These are phyloP conservation scores for Candida quercuum DNA, from an alignment of 805 yeast genomes.

Conservation along the genomic window DNA sequence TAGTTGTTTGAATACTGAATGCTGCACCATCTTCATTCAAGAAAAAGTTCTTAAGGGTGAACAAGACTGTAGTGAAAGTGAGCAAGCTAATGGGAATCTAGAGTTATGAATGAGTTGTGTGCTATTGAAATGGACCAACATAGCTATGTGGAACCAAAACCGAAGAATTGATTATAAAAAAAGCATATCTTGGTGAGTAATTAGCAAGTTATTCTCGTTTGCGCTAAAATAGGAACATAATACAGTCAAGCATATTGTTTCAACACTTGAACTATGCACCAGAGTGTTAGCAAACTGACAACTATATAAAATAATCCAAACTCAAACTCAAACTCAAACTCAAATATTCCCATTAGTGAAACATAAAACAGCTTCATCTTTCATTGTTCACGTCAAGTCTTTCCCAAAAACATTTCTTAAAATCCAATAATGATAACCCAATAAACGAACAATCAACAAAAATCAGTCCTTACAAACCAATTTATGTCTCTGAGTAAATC, in stretches of 20 bases:
- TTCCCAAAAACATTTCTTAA: too few relatives aligned
- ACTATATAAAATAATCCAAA: conserved; percentile 6
- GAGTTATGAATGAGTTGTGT: conserved; percentile 27
- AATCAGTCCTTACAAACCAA: background rate
- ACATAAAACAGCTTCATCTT: background rate
- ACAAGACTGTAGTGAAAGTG: too few relatives aligned
- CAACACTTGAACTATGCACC: conserved; percentile 52
- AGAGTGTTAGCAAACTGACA: conserved; percentile 85
- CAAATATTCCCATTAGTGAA: background rate
- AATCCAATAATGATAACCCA: too few relatives aligned
- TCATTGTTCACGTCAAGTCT: too few relatives aligned
- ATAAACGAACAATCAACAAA: too few relatives aligned
- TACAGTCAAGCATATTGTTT: conserved; percentile 32
- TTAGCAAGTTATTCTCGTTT: conserved; percentile 67
- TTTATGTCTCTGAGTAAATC: background rate
- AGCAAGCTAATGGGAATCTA: background rate
- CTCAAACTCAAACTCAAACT: background rate
- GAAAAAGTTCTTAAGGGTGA: too few relatives aligned
- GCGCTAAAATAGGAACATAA: conserved; percentile 87
- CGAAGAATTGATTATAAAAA: conserved; percentile 13
- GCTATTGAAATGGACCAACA: conserved; percentile 69
- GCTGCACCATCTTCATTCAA: too few relatives aligned
- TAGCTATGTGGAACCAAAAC: conserved; percentile 32
- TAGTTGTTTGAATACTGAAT: too few relatives aligned
- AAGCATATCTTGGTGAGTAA: conserved; percentile 65